Evolutionary conservation across 352 stramenopile species (phyloP), one percentile per base, ranked within the genome.

Genomic region (Phytophthora lateralis): DNA sequence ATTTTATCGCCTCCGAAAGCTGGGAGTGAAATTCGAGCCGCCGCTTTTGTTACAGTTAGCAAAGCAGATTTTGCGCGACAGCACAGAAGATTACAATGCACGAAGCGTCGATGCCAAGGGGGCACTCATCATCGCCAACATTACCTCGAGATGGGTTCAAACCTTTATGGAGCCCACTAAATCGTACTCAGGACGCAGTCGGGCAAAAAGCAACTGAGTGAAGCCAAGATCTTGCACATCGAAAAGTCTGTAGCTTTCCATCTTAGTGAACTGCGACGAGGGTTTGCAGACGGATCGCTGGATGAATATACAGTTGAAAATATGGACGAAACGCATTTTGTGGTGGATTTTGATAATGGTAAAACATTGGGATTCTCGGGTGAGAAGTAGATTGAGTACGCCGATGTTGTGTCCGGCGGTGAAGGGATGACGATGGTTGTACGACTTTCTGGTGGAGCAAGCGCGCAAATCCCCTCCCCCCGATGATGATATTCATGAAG

Each of bases 391-490:
- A 49, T 67, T 29, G 73, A 77, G 45, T 77, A 71, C 47, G 55
- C 53, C 3, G 55, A 73, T 8, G 57, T 73, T 2, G 61, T 70
- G 0, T 69, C 70, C 0, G 62, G 61, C 21, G 66, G 60, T 32
- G 41, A 67, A 41, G 54, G 49, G 9, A 73, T 73, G 66, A 70
- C 66, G 9, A 75, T 78, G 65, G 53, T 73, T 2, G 58, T 75
- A 1, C 45, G 39, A 2, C 37, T 74, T 5, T 56, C 60, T 18
- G 65, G 60, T 27, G 59, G 53, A 14, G 6, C 26, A 11, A 32
- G 26, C 34, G 61, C 8, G 10, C 24, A 44, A 5, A 43, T 43
- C n/a, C 56, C 57, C 3, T 15, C 24, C 42, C 42, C 42, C 42
- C 42, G 17, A 34, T 48, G 42, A 34, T 48, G 42, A 32, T 45